Base-by-base conservation (phyloP, 2,329 filamentous ascomycete species). In the Fusarium humuli region DNA sequence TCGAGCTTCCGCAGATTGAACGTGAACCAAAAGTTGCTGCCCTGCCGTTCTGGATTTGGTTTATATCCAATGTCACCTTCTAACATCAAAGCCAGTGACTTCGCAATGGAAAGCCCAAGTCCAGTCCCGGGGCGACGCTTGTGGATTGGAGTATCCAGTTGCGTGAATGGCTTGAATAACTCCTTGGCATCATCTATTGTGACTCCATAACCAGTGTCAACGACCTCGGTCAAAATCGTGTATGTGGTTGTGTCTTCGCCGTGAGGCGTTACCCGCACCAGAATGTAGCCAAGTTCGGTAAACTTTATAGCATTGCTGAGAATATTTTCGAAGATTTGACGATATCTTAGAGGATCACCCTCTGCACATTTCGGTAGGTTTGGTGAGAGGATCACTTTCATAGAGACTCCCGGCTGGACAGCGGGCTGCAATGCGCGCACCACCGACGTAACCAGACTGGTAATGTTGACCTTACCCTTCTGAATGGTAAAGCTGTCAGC, bases 121-220 rank as follows among this genome's bases (percentile, higher is more conserved):
- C 57, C 57, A n/a, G 57, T 61, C 23, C 57, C 57, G 0, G 53
- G 54, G 4, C 57, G 57, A 46, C 57, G 57, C 9, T 59, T 29
- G 6, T 59, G 54, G 6, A 32, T 4, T 4, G 53, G 42, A 2
- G 57, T 61, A 23, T 61, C 57, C 12, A 61, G 42, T 6, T 61
- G 57, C 9, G 32, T 61, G 34, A 61, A 61, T 1, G 57, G 57
- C 16, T 48, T 59, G 9, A 61, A 61, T 1, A 61, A 16, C 5
- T 61, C 18, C n/a, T 59, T 6, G 10, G 22, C 54, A 11, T 59
- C 57, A 6, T 23, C 16, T 23, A 14, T 20, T 10, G 57, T 48
- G 3, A 61, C 22, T 7, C 57, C 57, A 25, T 48, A 27, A 4
- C 57, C 57, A 0, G 57, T 61, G n/a, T 61, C 57, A 5, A 13